phyloP scores from a whole-genome alignment of 768 basidiomycete genomes.

The Hypholoma sublateritium region DNA sequence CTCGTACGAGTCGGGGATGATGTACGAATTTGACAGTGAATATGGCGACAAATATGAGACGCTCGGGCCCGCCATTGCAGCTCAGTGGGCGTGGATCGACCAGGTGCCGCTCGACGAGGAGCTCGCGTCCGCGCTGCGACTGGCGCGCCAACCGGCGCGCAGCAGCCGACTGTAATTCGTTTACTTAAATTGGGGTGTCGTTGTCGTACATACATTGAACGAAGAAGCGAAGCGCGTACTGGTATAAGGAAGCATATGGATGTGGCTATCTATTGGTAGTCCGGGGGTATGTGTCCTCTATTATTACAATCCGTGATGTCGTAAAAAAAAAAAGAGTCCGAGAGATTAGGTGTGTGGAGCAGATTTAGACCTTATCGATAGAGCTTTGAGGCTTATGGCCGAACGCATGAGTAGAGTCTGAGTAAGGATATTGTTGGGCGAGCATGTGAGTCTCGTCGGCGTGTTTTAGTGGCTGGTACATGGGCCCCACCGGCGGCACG shows the following conservation, averaged over 20 bases:
- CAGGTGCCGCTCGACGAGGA: conserved; percentile 34
- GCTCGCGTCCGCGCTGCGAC: conserved; percentile 13
- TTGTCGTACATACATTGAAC: too few relatives aligned
- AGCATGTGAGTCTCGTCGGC: conserved; percentile 13
- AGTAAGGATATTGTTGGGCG: conserved; percentile 33
- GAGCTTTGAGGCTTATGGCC: conserved; percentile 17
- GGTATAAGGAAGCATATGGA: too few relatives aligned
- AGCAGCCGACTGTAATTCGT: not conserved
- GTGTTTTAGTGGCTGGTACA: conserved; percentile 24
- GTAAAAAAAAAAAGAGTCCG: not conserved
- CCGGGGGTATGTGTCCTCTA: not conserved
- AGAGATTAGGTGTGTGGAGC: not conserved
- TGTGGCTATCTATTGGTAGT: not conserved
- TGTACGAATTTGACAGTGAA: conserved; percentile 38
- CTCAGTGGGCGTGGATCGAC: conserved; percentile 44
- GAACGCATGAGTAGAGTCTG: conserved; percentile 28
- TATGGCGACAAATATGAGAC: conserved; percentile 34
- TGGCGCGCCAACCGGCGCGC: not conserved
- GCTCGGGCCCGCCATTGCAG: conserved; percentile 39
- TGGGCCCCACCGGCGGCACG: conserved; percentile 14
- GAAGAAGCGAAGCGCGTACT: too few relatives aligned
- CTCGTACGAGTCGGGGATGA: conserved; percentile 33
- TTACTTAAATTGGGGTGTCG: not conserved
- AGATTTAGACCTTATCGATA: not conserved
- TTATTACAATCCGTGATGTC: conserved; percentile 2